Percentiles rank a stretch among this genome's conserved stretches.
Conservation (phyloP, 2,329 filamentous ascomycete genomes). For the Xylaria digitata region DNA sequence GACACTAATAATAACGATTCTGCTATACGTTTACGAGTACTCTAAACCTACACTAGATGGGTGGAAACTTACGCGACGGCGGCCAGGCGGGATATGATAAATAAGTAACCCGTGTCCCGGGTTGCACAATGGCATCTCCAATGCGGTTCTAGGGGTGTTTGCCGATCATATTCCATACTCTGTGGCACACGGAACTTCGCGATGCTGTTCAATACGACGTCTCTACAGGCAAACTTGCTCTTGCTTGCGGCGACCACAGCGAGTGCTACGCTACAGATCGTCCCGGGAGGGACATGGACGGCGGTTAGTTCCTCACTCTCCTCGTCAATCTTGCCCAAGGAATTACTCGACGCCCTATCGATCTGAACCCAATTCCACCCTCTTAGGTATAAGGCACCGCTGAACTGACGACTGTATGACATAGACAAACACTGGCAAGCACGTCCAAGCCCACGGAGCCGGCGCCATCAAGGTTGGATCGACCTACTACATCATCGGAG, state of each 20-base stretch:
- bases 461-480: slow-evolving; percentile 69
- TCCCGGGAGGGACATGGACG: slow-evolving; percentile 48
- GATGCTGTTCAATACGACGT: slow-evolving; percentile 30
- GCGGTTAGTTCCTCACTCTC: slow-evolving; percentile 38
- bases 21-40: slow-evolving; percentile 9
- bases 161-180: slow-evolving; percentile 1
- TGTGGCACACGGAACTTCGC: background rate
- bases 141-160: background rate
- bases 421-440: slow-evolving; percentile 50
- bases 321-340: background rate
- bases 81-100: slow-evolving; percentile 17
- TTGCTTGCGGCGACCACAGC: slow-evolving; percentile 42
- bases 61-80: slow-evolving; percentile 8
- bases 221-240: slow-evolving; percentile 34
- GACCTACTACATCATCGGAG: slow-evolving; percentile 75
- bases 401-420: background rate
- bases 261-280: slow-evolving; percentile 47
- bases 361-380: background rate
- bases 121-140: background rate
- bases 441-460: slow-evolving; percentile 74
- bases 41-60: background rate
- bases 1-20: background rate
- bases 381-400: background rate
- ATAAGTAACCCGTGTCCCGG: slow-evolving; percentile 16
- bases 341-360: background rate